These are phyloP conservation scores for Fennellomyces sp. DNA, from an alignment of 371 early-diverging fungal genomes.

Conservation along the genomic window DNA sequence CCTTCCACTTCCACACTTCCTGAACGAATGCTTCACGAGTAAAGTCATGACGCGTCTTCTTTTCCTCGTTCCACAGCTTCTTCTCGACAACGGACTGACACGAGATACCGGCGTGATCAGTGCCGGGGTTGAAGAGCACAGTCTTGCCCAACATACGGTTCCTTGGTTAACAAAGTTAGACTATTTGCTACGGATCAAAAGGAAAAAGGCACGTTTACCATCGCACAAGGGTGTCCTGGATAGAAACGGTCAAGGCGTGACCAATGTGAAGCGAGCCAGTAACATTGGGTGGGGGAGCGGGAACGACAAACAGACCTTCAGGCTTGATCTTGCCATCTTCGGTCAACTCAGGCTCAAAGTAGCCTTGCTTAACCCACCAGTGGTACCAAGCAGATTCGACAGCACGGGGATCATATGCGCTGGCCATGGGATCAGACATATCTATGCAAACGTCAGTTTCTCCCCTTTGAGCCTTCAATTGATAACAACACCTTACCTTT, in stretches of 20 bases:
- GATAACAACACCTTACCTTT: too few relatives aligned
- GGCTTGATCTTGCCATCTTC: slow-evolving; percentile 74
- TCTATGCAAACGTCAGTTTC: slow-evolving; percentile 49
- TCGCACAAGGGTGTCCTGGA: slow-evolving; percentile 97
- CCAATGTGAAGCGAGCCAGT: slow-evolving; percentile 99
- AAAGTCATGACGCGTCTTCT: slow-evolving; percentile 90
- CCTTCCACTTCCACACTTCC: slow-evolving; percentile 98
- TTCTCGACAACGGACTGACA: slow-evolving; percentile 99
- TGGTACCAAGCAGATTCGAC: slow-evolving; percentile 98
- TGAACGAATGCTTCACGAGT: slow-evolving; percentile 93
- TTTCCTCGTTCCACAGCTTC: slow-evolving; percentile 82
- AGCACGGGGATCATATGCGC: slow-evolving; percentile 87
- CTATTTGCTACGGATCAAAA: not conserved
- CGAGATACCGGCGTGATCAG: slow-evolving; percentile 99
- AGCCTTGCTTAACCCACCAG: slow-evolving; percentile 92
- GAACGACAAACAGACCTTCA: slow-evolving; percentile 91
- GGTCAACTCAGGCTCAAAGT: slow-evolving; percentile 87
- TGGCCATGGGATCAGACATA: slow-evolving; percentile 80
- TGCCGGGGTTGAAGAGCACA: slow-evolving; percentile 96
- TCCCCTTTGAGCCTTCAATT: not conserved
- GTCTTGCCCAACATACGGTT: slow-evolving; percentile 98
- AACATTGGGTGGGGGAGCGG: slow-evolving; percentile 99
- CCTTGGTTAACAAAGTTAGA: slow-evolving; percentile 34
- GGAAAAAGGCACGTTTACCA: slow-evolving; percentile 58
- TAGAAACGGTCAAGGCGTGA: slow-evolving; percentile 96